Evolutionary conservation across 225 moss, liverwort and hornwort genomes (phyloP).

Genomic region (Climacium dendroides): DNA sequence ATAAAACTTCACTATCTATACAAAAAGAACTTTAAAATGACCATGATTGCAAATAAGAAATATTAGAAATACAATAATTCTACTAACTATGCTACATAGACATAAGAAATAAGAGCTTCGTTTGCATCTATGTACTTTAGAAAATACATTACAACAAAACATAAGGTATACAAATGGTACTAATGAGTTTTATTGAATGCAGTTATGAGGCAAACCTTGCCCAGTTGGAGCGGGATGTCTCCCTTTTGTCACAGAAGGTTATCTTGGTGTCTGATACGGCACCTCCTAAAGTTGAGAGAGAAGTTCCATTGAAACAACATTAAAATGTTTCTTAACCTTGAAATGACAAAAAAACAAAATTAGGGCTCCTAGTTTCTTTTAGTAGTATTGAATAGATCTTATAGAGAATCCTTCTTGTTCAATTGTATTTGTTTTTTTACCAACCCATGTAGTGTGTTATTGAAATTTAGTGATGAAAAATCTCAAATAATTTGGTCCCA

Average conservation of each 20-base stretch:
- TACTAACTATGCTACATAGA: not conserved
- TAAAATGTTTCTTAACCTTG: not conserved
- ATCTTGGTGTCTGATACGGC: slow-evolving; percentile 9
- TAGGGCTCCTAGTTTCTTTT: fast-evolving
- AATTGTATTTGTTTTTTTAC: not conserved
- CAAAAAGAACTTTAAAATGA: not conserved
- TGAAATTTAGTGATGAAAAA: not conserved
- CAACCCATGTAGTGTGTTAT: too few species aligned
- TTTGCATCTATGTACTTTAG: not conserved
- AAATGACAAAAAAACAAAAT: not conserved
- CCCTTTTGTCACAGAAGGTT: not conserved
- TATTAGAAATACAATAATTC: not conserved
- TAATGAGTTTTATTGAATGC: not conserved
- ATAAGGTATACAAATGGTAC: not conserved
- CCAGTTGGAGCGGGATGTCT: slow-evolving; percentile 15
- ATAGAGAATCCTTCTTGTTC: not conserved
- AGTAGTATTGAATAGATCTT: not conserved
- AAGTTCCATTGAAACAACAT: not conserved
- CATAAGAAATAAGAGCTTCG: not conserved
- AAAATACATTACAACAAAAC: not conserved
- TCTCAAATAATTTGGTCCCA: not conserved
- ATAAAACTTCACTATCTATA: not conserved
- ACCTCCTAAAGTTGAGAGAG: slow-evolving; percentile 6
- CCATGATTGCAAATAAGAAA: not conserved
- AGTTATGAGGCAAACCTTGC: slow-evolving; percentile 32